Base-by-base conservation (phyloP, 1,139 yeast species). In the Meyerozyma elateridarum region DNA sequence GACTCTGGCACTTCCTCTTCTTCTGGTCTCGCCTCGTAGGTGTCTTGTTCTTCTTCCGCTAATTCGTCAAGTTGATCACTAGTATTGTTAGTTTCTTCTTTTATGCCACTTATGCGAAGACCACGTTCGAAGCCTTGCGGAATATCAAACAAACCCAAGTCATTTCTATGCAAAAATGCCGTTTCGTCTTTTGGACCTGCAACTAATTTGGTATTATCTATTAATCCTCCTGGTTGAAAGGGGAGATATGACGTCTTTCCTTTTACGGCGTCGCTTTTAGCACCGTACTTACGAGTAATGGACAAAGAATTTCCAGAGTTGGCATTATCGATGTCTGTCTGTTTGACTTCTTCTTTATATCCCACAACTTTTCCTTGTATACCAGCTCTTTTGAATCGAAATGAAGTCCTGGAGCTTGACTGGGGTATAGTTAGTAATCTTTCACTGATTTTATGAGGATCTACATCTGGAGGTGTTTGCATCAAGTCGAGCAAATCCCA, bases 211-310 rank as follows among this genome's bases (percentile, higher is more conserved):
- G 48, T 41, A 30, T 52, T 59, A 24, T 60, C 61, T 41, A 77
- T 57, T 12, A 85, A 54, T 2, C 97, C 97, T 43, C 98, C 97
- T 0, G 98, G 98, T 34, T 84, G 81, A 52, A 93, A 91, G 0
- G 99, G 98, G 48, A 91, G 61, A 48, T 74, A 85, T 15, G 79
- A 73, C 0, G 95, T 72, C 6, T 78, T 69, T 0, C 97, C 97
- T 30, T 73, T 64, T 2, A 85, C 61, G 3, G 79, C 63, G 33
- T 79, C 83, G 17, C 70, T 64, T 42, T 76, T 78, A 3, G 82
- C 68, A 6, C 79, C 76, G 42, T 79, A 76, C 38, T 79, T 73
- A 42, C 98, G 70, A 27, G 71, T 78, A 37, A 88, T 54, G 2
- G 94, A 79, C 33, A 88, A 61, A 0, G 95, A 84, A 41, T 80